Conservation (phyloP, 306 rosid species). For the Acacia melanoxylon region DNA sequence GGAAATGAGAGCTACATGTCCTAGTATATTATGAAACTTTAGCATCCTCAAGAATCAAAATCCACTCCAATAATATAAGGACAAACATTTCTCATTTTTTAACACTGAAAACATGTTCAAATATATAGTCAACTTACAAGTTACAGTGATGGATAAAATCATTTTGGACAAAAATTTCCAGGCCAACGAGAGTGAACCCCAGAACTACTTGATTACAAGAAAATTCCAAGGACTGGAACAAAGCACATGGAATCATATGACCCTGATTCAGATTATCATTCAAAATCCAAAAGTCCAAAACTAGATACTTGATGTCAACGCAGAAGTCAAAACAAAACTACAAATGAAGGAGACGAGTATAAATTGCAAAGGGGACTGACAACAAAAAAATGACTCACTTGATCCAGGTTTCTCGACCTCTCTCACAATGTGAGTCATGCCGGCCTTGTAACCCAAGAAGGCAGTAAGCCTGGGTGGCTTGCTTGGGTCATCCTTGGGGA, state of each 20-base stretch:
- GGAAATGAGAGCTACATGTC: not conserved
- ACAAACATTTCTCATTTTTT: not conserved
- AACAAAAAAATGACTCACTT: slow-evolving; percentile 35
- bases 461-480: slow-evolving; percentile 72
- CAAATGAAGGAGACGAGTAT: not conserved
- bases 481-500: slow-evolving; percentile 76
- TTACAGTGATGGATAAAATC: not conserved
- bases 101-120: not conserved
- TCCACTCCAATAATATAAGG: not conserved
- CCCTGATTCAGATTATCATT: not conserved
- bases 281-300: not conserved
- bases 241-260: not conserved
- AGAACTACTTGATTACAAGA: not conserved
- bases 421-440: slow-evolving; percentile 87
- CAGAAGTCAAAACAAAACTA: not conserved
- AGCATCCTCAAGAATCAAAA: not conserved
- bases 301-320: not conserved
- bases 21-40: not conserved
- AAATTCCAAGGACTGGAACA: not conserved
- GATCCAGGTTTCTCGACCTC: slow-evolving; percentile 91
- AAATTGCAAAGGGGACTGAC: not conserved
- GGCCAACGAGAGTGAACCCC: not conserved
- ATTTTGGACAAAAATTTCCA: not conserved
- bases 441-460: slow-evolving; percentile 86
- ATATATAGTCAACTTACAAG: not conserved